Conservation (phyloP, 805 yeast species). For the Candida sithepensis region DNA sequence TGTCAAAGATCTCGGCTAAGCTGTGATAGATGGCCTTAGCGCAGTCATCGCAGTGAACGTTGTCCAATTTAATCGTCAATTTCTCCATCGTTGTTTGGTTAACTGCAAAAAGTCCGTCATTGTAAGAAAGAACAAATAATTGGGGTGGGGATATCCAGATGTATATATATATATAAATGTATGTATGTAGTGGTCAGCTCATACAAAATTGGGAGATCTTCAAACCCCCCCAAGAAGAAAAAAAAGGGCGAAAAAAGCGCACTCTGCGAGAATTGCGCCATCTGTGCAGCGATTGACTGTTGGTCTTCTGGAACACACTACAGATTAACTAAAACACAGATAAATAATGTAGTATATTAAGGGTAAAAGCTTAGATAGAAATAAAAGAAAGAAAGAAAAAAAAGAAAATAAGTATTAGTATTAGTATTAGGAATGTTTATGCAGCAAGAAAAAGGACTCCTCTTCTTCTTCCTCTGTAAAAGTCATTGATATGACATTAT, state of each 20-base stretch:
- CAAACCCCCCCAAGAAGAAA: neutral
- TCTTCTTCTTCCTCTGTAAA: too few relatives aligned
- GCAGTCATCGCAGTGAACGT: slow-evolving; percentile 57
- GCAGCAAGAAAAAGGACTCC: neutral
- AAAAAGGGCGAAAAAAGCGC: neutral
- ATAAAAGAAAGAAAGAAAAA: too few relatives aligned
- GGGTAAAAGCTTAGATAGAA: too few relatives aligned
- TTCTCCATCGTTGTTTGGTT: slow-evolving; percentile 21
- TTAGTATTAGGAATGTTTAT: neutral
- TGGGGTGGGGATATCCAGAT: neutral
- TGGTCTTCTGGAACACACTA: too few relatives aligned
- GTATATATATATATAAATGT: neutral
- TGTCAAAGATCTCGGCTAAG: slow-evolving; percentile 23
- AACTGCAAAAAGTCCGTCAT: too few relatives aligned
- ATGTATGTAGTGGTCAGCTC: too few relatives aligned
- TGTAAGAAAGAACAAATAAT: too few relatives aligned
- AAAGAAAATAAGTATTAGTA: neutral
- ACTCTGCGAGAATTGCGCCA: neutral
- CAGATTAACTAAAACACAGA: neutral
- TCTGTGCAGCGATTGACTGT: neutral
- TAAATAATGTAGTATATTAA: neutral
- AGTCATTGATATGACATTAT: too few relatives aligned
- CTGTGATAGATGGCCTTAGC: slow-evolving; percentile 33
- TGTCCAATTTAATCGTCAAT: slow-evolving; percentile 31
- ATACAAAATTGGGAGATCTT: too few relatives aligned